phyloP scores from a whole-genome alignment of 495 filamentous ascomycete species.

The Choiromyces venosus region DNA sequence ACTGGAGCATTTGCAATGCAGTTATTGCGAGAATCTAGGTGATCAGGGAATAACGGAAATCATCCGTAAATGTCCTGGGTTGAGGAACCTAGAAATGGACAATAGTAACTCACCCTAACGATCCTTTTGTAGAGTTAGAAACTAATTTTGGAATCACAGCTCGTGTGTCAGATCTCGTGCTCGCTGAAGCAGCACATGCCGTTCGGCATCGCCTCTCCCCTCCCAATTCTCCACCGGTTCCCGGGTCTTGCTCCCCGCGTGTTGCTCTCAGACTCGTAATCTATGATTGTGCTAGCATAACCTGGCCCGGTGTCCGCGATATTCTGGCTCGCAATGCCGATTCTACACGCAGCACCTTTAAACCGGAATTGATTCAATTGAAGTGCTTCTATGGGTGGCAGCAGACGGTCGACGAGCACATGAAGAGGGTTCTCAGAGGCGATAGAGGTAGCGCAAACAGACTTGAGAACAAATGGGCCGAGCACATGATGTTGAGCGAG shows the following conservation, averaged over 20 bases:
- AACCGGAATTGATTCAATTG: conserved; percentile 68
- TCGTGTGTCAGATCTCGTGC: conserved; percentile 75
- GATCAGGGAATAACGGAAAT: conserved; percentile 81
- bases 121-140: background rate
- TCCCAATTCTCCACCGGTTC: conserved; percentile 37
- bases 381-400: conserved; percentile 97
- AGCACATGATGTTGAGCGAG: conserved; percentile 86
- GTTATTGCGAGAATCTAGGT: conserved; percentile 79
- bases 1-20: conserved; percentile 77
- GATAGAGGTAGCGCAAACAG: conserved; percentile 63
- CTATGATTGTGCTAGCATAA: conserved; percentile 84
- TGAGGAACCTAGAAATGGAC: conserved; percentile 77
- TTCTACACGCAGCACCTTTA: conserved; percentile 41
- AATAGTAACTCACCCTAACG: conserved; percentile 52
- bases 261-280: conserved; percentile 71
- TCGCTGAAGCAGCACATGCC: conserved; percentile 75
- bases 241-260: conserved; percentile 46
- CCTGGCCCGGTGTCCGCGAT: conserved; percentile 87
- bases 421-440: conserved; percentile 69
- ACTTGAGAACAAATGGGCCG: conserved; percentile 84
- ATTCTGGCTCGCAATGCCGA: conserved; percentile 78
- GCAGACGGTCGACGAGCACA: conserved; percentile 88
- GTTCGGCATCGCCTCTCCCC: conserved; percentile 61
- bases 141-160: conserved; percentile 40
- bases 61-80: conserved; percentile 63